These are phyloP conservation scores for Euptelea pleiosperma DNA, from an alignment of 164 flowering plant genomes.

Conservation along the genomic window DNA sequence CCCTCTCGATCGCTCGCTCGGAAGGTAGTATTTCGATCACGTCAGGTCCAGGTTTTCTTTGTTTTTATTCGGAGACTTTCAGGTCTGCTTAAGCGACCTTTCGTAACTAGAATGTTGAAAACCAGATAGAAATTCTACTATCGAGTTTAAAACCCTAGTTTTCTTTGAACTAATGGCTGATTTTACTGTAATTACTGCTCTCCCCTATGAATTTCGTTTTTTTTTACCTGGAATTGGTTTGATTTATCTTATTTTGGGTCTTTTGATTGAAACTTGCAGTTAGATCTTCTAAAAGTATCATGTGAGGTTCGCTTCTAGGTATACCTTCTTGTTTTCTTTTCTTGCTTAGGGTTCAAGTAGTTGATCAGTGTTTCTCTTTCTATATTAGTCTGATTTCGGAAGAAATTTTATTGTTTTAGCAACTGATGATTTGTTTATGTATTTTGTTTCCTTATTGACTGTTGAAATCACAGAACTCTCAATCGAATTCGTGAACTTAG, in stretches of 20 bases:
- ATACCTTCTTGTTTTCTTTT: not conserved
- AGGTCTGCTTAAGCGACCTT: not conserved
- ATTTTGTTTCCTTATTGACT: too few relatives aligned
- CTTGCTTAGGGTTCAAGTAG: too few relatives aligned
- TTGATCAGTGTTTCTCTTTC: too few relatives aligned
- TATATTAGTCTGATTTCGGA: too few relatives aligned
- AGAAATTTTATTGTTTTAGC: too few relatives aligned
- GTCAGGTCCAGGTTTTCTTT: constrained; percentile 1
- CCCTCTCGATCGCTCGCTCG: constrained; percentile 9
- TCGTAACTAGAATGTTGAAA: constrained; percentile 7
- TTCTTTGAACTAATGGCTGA: constrained; percentile 2
- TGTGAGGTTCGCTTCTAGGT: too few relatives aligned
- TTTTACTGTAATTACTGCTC: not conserved
- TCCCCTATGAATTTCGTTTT: not conserved
- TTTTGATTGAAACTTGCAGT: not conserved
- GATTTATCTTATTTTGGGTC: not conserved
- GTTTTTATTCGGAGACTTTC: not conserved
- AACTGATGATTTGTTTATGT: too few relatives aligned
- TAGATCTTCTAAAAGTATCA: not conserved
- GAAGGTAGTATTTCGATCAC: constrained; percentile 14
- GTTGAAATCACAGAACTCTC: too few relatives aligned
- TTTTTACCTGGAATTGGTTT: not conserved
- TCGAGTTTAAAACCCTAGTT: not conserved
- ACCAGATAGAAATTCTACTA: constrained; percentile 4
- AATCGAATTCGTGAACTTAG: too few relatives aligned